Percentiles rank a stretch among this genome's conserved stretches.
phyloP scores from a whole-genome alignment of 139 green algal genomes.

The Chlamydomonas eustigma region DNA sequence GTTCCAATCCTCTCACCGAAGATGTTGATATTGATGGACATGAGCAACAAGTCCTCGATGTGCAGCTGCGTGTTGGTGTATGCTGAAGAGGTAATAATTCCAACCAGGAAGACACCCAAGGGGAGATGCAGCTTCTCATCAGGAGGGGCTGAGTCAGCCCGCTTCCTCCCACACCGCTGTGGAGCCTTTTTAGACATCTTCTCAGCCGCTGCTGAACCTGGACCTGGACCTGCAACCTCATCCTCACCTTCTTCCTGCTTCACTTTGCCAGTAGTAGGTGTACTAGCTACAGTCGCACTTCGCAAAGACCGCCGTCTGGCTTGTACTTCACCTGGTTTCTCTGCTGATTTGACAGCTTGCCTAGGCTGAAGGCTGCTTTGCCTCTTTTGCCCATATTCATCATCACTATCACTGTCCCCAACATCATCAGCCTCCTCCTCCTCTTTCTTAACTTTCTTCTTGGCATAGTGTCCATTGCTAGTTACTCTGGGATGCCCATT shows the following conservation, averaged over 20 bases:
- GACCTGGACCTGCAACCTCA: neutral
- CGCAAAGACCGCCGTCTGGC: too few species aligned
- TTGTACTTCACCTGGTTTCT: too few species aligned
- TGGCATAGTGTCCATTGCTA: too few species aligned
- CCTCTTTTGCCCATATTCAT: too few species aligned
- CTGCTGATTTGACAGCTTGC: too few species aligned
- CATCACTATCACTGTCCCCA: neutral
- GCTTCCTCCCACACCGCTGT: neutral
- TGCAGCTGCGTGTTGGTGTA: conserved; percentile 35
- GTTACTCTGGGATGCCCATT: too few species aligned
- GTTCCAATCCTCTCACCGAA: too few species aligned
- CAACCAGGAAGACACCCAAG: conserved; percentile 28
- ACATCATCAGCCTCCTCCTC: neutral
- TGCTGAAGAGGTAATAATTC: conserved; percentile 20
- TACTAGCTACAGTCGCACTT: too few species aligned
- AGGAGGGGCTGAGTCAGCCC: neutral
- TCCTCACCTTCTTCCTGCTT: neutral
- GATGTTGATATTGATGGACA: conserved; percentile 40
- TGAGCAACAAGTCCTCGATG: conserved; percentile 30
- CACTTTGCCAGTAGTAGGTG: too few species aligned
- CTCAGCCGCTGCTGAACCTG: neutral
- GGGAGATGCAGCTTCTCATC: conserved; percentile 17
- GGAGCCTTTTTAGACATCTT: neutral
- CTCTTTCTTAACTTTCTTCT: neutral
- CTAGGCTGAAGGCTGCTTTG: too few species aligned